Base-by-base conservation (phyloP, 768 basidiomycete genomes). In the Russula olivacea region DNA sequence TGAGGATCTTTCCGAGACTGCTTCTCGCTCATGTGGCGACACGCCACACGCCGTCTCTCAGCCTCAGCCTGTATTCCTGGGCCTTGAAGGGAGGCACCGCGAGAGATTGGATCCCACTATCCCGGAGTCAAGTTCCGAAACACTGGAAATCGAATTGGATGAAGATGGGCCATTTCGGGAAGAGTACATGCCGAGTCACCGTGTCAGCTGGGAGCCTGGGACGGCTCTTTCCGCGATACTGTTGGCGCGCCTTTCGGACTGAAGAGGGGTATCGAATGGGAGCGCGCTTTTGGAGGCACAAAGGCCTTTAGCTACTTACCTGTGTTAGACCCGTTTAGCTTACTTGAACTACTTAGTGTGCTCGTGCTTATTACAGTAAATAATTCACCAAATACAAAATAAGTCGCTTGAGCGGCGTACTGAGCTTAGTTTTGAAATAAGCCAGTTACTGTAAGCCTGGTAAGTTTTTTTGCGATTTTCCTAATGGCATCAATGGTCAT, bases 81-180 rank as follows among this genome's bases (percentile, higher is more conserved):
- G 87, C 17, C 69, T 90, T 36, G 88, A 89, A 55, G 84, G 87
- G 59, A 80, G 85, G 58, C 80, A 79, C 64, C 77, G 75, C 64
- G 83, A 85, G 63, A 80, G 77, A 50, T 61, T 78, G 21, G 81
- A 82, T 58, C 76, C 77, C 65, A 75, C 81, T 59, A 70, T 75
- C 53, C 73, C 58, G 4, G 70, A 72, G 9, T 34, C 57, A 0
- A 54, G 50, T 17, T 61, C 67, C 23, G 85, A 87, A 62, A 77
- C 80, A 3, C 72, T 83, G 45, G 89, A 91, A 69, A 88, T 92
- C 57, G 85, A 92, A 73, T 77, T 92, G 48, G 90, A 92, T 67
- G 86, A 89, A 71, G 89, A 91, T 69, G 90, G 90, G 2, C 90
- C 90, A 38, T 77, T 92, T 55, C 77, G 89, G 55, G 88, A 90